Percentiles rank a stretch among this genome's conserved stretches.
Evolutionary conservation across 2,329 filamentous ascomycete species (phyloP).

Genomic region (Clonostachys chloroleuca): DNA sequence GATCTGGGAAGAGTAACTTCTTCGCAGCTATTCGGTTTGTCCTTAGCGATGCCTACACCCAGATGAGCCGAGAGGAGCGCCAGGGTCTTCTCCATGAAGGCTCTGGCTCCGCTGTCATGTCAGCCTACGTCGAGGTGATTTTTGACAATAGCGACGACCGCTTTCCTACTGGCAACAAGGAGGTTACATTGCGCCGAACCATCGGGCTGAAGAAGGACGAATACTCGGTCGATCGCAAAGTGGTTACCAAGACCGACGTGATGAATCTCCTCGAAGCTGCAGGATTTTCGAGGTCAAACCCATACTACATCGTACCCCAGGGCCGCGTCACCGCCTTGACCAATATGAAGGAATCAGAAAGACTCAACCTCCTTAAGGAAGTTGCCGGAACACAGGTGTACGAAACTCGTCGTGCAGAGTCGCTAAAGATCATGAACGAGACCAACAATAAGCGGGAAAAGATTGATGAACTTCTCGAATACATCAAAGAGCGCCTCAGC

Average conservation of each 20-base stretch:
- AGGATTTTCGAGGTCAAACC: slow-evolving; percentile 94
- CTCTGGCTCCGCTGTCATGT: slow-evolving; percentile 96
- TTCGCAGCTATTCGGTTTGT: slow-evolving; percentile 99
- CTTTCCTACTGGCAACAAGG: slow-evolving; percentile 88
- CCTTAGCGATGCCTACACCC: slow-evolving; percentile 93
- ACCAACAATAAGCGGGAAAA: slow-evolving; percentile 92
- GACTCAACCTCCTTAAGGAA: slow-evolving; percentile 87
- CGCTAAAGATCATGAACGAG: slow-evolving; percentile 93
- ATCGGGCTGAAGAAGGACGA: slow-evolving; percentile 98
- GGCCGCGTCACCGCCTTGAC: slow-evolving; percentile 93
- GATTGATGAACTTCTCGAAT: slow-evolving; percentile 87
- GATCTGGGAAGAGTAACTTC: slow-evolving; percentile 99
- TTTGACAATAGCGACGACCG: slow-evolving; percentile 97
- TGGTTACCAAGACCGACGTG: slow-evolving; percentile 89
- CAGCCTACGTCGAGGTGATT: slow-evolving; percentile 98
- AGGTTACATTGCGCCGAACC: slow-evolving; percentile 85
- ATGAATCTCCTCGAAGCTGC: slow-evolving; percentile 94
- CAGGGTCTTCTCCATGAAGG: slow-evolving; percentile 97
- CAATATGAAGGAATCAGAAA: slow-evolving; percentile 96
- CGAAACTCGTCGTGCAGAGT: slow-evolving; percentile 86
- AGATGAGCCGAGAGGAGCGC: slow-evolving; percentile 93
- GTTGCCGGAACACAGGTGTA: slow-evolving; percentile 98
- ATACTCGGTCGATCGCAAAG: slow-evolving; percentile 96
- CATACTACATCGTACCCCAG: slow-evolving; percentile 98
- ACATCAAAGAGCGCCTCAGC: slow-evolving; percentile 82